Base-by-base conservation (phyloP, 257 asterid genomes). In the Euphrasia confusa region DNA sequence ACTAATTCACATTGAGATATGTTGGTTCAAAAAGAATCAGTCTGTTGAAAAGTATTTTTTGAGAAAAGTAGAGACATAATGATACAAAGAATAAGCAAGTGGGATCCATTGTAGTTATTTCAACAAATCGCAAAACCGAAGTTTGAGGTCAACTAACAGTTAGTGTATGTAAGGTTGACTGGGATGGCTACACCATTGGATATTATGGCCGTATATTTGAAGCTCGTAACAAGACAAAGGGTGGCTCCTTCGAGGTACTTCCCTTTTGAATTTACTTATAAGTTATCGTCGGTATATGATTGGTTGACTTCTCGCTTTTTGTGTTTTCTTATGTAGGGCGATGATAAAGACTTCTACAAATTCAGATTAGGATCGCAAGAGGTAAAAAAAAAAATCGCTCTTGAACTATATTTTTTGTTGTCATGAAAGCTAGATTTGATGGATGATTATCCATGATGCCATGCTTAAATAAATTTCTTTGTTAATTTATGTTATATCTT, bases 171-270 rank as follows among this genome's bases (percentile, higher is more conserved):
- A 68, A 92, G 99, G 86, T 92, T 13, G 99, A 92, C 71, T 89
- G 99, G 99, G 99, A 83, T 80, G 99, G 99, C 69, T 92, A 75
- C 79, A 92, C 99, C 10, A 92, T 92, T 60, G 99, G 99, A 61
- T 89, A 93, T 78, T 93, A 93, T 61, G 97, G 99, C 40, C 95
- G 97, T 68, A 93, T 93, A 76, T 93, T 89, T 77, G 99, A 93
- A 79, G 99, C 99, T 75, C 97, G 96, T 57, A 89, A 93, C 88
- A 93, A 89, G 83, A 80, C 97, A 11, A 89, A 93, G 79, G 96
- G 97, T 64, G 97, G 99, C 70, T 93, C 97, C 48, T 93, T 93
- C 37, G 95, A 64, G 90, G 99, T 92, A 85, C 57, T 73, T 63
- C 69, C 45, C 71, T 42, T 44, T 55, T 68, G 39, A 3, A 6